phyloP scores from a whole-genome alignment of 805 yeast genomes.

The Citeromyces nyonsensis region DNA sequence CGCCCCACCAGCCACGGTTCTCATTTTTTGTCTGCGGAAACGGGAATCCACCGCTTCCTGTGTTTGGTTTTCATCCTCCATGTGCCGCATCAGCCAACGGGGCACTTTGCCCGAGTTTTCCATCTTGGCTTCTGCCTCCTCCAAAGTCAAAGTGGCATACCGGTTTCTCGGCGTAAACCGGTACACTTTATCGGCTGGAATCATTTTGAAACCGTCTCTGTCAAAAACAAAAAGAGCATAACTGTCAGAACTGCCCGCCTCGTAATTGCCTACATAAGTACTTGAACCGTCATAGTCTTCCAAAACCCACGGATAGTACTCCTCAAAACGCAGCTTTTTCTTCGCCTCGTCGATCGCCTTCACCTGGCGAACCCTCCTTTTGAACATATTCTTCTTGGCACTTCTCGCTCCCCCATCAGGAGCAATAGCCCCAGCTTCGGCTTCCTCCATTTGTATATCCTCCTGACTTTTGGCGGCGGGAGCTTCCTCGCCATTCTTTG shows the following conservation, averaged over 20 bases:
- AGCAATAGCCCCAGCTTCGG: constrained; percentile 57
- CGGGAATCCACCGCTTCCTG: constrained; percentile 21
- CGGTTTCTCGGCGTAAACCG: constrained; percentile 86
- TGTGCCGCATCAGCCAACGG: constrained; percentile 90
- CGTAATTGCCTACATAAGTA: constrained; percentile 92
- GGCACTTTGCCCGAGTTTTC: constrained; percentile 64
- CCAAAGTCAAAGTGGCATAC: constrained; percentile 85
- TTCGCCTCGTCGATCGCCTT: constrained; percentile 71
- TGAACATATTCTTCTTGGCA: constrained; percentile 38
- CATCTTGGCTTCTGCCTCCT: constrained; percentile 94
- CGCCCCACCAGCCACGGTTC: constrained; percentile 22
- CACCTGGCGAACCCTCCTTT: constrained; percentile 76
- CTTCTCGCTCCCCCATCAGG: constrained; percentile 86
- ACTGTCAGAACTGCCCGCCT: constrained; percentile 77
- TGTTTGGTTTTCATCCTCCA: constrained; percentile 42
- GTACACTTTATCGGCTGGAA: constrained; percentile 91
- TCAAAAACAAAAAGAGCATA: constrained; percentile 78
- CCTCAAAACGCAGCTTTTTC: constrained; percentile 81
- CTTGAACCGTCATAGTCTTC: constrained; percentile 93
- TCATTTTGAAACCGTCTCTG: constrained; percentile 78
- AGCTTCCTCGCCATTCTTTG: constrained; percentile 17
- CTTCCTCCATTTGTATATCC: constrained; percentile 19
- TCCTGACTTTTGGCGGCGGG: constrained; percentile 14
- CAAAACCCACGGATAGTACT: constrained; percentile 94
- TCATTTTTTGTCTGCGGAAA: constrained; percentile 19